phyloP scores from a whole-genome alignment of 108 stramenopile species.

The Skeletonema potamos region DNA sequence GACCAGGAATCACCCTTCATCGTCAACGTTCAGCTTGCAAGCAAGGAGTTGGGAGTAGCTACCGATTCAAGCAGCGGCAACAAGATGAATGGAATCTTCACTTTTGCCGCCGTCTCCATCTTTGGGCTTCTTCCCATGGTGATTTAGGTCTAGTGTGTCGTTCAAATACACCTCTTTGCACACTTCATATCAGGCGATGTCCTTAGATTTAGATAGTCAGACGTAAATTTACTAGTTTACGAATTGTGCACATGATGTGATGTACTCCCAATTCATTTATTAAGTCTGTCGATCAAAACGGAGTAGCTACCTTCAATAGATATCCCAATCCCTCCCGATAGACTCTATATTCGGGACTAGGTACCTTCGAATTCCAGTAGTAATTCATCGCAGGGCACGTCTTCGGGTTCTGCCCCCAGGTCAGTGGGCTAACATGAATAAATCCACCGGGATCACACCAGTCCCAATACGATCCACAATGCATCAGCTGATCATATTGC shows the following conservation, averaged over 20 bases:
- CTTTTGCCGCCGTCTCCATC: background rate
- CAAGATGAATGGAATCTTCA: background rate
- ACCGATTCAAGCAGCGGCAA: background rate
- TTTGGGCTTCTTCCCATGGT: no score
- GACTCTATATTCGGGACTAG: conserved; percentile 16
- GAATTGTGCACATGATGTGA: background rate
- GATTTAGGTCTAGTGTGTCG: no score
- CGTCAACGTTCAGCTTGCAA: background rate
- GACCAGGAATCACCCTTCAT: background rate
- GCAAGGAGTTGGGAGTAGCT: background rate
- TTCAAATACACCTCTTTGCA: no score
- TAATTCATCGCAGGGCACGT: conserved; percentile 39
- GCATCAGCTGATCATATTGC: conserved; percentile 23
- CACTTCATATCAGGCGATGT: no score
- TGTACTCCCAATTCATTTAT: background rate
- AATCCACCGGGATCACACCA: conserved; percentile 33
- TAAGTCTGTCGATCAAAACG: conserved; percentile 2
- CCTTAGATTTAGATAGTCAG: no score
- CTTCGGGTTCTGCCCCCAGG: conserved; percentile 29
- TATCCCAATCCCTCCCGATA: conserved; percentile 30
- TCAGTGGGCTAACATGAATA: conserved; percentile 34
- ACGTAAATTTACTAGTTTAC: background rate
- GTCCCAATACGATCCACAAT: conserved; percentile 40
- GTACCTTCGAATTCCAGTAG: conserved; percentile 22
- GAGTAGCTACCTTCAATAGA: conserved; percentile 23